phyloP scores from a whole-genome alignment of 1,284 basidiomycete genomes.

The Boletellus sp. region DNA sequence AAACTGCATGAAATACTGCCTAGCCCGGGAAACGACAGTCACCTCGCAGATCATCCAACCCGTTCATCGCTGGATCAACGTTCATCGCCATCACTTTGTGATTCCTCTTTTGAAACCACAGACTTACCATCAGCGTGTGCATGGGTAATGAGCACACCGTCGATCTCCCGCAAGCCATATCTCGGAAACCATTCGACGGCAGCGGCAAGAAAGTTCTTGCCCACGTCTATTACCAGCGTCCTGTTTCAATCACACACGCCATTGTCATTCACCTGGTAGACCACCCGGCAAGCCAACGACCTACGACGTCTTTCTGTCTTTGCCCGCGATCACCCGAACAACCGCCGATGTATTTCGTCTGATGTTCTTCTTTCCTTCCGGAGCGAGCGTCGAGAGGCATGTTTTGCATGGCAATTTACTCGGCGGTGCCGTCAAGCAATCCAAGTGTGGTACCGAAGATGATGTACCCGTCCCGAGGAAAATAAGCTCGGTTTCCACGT shows the following conservation, averaged over 20 bases:
- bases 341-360: constrained; percentile 73
- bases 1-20: background rate
- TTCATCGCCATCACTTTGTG: constrained; percentile 4
- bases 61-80: constrained; percentile 64
- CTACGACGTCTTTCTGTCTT: constrained; percentile 50
- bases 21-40: constrained; percentile 11
- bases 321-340: constrained; percentile 47
- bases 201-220: constrained; percentile 75
- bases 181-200: constrained; percentile 80
- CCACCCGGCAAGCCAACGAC: constrained; percentile 27
- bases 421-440: constrained; percentile 60
- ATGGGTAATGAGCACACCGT: constrained; percentile 77
- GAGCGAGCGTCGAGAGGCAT: constrained; percentile 62
- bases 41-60: constrained; percentile 79
- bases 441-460: constrained; percentile 59
- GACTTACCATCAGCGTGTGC: constrained; percentile 71
- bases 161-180: constrained; percentile 68
- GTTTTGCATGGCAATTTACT: constrained; percentile 51
- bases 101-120: background rate
- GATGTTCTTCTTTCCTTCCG: constrained; percentile 70
- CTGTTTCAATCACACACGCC: constrained; percentile 32
- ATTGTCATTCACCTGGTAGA: constrained; percentile 1
- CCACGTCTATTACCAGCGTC: constrained; percentile 76
- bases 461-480: constrained; percentile 78
- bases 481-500: constrained; percentile 51